phyloP scores from a whole-genome alignment of 805 yeast genomes.

The Vanderwaltozyma polyspora region DNA sequence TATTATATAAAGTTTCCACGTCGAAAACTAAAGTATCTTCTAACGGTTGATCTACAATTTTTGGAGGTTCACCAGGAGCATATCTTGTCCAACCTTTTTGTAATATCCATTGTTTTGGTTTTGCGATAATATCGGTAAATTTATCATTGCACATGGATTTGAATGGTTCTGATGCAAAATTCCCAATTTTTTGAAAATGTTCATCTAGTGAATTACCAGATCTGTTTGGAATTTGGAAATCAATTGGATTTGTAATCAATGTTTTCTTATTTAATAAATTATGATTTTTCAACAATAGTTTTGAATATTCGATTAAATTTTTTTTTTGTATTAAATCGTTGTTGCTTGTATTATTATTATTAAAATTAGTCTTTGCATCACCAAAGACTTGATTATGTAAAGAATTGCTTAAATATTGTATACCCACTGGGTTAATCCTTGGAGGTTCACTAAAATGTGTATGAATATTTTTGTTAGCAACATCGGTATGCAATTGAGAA shows the following conservation, averaged over 20 bases:
- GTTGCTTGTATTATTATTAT: constrained; percentile 13
- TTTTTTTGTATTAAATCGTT: constrained; percentile 22
- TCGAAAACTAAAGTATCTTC: constrained; percentile 76
- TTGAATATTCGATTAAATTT: constrained; percentile 45
- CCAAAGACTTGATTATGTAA: constrained; percentile 51
- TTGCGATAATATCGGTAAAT: constrained; percentile 30
- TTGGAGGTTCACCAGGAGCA: constrained; percentile 41
- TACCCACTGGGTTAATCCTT: constrained; percentile 65
- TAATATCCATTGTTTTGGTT: constrained; percentile 44
- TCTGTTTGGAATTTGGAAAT: constrained; percentile 53
- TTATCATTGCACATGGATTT: constrained; percentile 35
- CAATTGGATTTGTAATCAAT: constrained; percentile 45
- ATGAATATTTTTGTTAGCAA: background rate
- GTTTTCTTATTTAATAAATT: constrained; percentile 71
- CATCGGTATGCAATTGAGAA: background rate
- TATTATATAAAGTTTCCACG: constrained; percentile 74
- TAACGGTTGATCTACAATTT: constrained; percentile 51
- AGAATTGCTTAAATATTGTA: constrained; percentile 56
- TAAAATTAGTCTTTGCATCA: constrained; percentile 15
- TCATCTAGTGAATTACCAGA: constrained; percentile 68
- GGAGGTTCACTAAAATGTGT: constrained; percentile 30
- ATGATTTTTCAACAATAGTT: constrained; percentile 46
- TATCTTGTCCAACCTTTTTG: constrained; percentile 79
- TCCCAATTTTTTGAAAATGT: constrained; percentile 70
- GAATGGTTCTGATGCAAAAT: constrained; percentile 49